Base-by-base conservation (phyloP, 495 filamentous ascomycete genomes). In the Podospora sp. region DNA sequence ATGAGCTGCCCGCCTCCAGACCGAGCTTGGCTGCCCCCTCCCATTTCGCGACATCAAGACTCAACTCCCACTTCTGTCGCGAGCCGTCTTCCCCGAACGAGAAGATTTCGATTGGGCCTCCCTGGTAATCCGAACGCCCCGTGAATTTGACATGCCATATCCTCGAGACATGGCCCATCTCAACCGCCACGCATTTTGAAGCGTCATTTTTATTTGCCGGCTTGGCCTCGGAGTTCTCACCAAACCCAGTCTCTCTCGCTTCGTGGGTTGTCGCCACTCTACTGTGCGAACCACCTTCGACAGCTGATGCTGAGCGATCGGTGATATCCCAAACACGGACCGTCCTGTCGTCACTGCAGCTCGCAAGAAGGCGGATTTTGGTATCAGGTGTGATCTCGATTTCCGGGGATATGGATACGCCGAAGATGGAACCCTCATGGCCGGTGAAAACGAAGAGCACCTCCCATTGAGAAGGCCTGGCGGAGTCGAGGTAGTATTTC, bases 301-400 rank as follows among this genome's bases (percentile, higher is more conserved):
- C 40, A 51, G 61, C 73, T 20, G 68, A 59, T 11, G 63, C 29
- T 0, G 55, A 40, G 16, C 69, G 68, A 40, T 81, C 80, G 0
- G 79, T 80, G 21, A 99, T 85, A 69, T 97, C 88, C 96, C 96
- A 98, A 0, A 98, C 78, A 33, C 92, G 83, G 29, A 99, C 88
- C 0, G 93, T 96, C 60, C 95, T 84, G 76, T 99, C 95, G 77
- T 99, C 95, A 70, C 94, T 97, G 72, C 95, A 99, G 65, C 92
- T 97, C 25, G 91, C 91, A 2, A 99, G 78, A 14, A 96, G 68
- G 52, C 91, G 82, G 21, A 78, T 77, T 21, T 76, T 73, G 9
- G 71, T 67, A 11, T 74, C 78, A 5, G 71, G 74, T 6, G 78
- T 63, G 12, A 73, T 68, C 11, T 71, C 63, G 5, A 94, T 80